Evolutionary conservation across 768 basidiomycete species (phyloP).

Genomic region (Russula olivacea): DNA sequence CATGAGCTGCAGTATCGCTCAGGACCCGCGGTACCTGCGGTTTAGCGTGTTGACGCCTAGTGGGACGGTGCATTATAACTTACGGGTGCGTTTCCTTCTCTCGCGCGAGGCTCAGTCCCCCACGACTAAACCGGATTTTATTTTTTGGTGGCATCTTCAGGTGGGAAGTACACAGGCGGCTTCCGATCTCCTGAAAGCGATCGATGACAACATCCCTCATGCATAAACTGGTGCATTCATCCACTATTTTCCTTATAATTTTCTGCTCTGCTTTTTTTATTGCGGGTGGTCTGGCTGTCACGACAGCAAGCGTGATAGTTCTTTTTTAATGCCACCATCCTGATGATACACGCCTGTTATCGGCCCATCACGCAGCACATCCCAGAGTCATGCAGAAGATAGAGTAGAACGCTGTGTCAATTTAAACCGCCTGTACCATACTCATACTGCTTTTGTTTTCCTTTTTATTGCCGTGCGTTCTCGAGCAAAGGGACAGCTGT

Average conservation of each 20-base stretch:
- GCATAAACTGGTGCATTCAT: not conserved
- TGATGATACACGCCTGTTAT: constrained; percentile 2
- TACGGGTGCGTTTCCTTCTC: constrained; percentile 49
- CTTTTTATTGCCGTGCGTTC: constrained; percentile 2
- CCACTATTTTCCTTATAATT: not conserved
- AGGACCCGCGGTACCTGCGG: constrained; percentile 74
- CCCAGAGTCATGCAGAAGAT: constrained; percentile 4
- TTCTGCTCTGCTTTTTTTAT: constrained; percentile 7
- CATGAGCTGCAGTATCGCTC: constrained; percentile 66
- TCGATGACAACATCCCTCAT: constrained; percentile 20
- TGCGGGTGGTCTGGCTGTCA: constrained; percentile 5
- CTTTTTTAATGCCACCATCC: not conserved
- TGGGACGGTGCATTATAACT: constrained; percentile 61
- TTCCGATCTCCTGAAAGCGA: constrained; percentile 17
- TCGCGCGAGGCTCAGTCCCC: not conserved
- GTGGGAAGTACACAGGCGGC: constrained; percentile 23
- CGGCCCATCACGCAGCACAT: not conserved
- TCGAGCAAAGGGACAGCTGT: not conserved
- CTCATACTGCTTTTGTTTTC: constrained; percentile 12
- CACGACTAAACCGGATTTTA: not conserved
- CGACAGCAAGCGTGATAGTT: not conserved
- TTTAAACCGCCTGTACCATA: constrained; percentile 10
- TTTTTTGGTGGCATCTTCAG: not conserved
- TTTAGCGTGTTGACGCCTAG: constrained; percentile 67
- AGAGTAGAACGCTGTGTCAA: constrained; percentile 10